These are phyloP conservation scores for Plantago coronopus DNA, from an alignment of 305 asterid genomes.

Conservation along the genomic window DNA sequence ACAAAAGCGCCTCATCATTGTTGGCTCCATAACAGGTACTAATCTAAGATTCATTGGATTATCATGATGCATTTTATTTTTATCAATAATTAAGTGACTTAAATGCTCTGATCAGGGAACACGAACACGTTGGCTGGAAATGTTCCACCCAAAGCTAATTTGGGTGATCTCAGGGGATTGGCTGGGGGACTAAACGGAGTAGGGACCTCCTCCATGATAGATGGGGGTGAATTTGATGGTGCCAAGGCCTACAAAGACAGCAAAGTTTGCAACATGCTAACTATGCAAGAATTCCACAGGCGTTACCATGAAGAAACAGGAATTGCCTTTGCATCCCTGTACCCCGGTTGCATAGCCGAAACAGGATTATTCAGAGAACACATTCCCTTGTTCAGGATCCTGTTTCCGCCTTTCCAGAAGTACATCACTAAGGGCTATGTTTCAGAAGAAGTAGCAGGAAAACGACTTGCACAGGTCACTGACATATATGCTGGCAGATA, in stretches of 20 bases:
- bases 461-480: conserved; percentile 89
- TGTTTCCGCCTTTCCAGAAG: conserved; percentile 93
- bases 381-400: conserved; percentile 75
- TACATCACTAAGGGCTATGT: conserved; percentile 88
- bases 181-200: conserved; percentile 70
- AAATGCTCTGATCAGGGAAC: conserved; percentile 79
- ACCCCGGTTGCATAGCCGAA: conserved; percentile 96
- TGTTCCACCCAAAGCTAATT: conserved; percentile 93
- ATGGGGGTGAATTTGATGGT: conserved; percentile 94
- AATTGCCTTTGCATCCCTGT: conserved; percentile 72
- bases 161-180: conserved; percentile 85
- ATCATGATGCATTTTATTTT: background rate
- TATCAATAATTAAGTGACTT: no score
- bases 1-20: conserved; percentile 74
- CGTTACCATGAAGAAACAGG: conserved; percentile 81
- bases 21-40: conserved; percentile 92
- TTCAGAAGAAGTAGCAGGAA: conserved; percentile 82
- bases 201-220: conserved; percentile 81
- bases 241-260: conserved; percentile 98
- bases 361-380: conserved; percentile 90
- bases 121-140: conserved; percentile 96
- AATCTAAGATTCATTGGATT: background rate
- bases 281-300: conserved; percentile 89
- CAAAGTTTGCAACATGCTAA: conserved; percentile 95
- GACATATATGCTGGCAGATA: background rate